phyloP scores from a whole-genome alignment of 495 filamentous ascomycete genomes.

The Neurospora tetraspora region DNA sequence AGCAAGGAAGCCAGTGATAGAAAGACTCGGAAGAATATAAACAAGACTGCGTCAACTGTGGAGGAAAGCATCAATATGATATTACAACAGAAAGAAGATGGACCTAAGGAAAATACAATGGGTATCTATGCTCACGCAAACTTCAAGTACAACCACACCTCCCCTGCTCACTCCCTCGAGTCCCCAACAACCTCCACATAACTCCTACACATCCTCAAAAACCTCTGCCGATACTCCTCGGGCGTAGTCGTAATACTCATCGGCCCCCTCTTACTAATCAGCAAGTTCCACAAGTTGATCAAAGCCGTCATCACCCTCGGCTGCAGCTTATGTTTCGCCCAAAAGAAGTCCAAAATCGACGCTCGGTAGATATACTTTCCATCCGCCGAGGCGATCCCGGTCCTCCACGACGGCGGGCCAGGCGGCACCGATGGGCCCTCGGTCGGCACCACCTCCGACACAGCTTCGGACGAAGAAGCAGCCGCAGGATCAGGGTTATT shows the following conservation, averaged over 20 bases:
- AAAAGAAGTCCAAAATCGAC: slow-evolving; percentile 60
- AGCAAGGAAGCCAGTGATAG: background rate
- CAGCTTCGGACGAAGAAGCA: slow-evolving; percentile 11
- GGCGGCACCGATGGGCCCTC: slow-evolving; percentile 23
- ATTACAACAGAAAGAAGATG: too few species aligned
- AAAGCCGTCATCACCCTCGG: slow-evolving; percentile 52
- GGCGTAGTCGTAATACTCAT: slow-evolving; percentile 65
- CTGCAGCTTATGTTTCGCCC: slow-evolving; percentile 56
- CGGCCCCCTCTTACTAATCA: slow-evolving; percentile 42
- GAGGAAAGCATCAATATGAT: too few species aligned
- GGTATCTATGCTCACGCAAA: background rate
- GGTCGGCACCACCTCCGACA: slow-evolving; percentile 10
- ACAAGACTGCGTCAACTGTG: too few species aligned
- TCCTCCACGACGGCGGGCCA: slow-evolving; percentile 40
- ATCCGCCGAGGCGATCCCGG: slow-evolving; percentile 46
- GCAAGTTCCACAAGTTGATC: slow-evolving; percentile 49
- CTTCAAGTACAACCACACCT: background rate
- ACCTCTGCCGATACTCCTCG: slow-evolving; percentile 54
- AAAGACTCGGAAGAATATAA: too few species aligned
- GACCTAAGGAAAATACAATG: background rate
- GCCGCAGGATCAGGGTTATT: background rate
- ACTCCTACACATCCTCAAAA: slow-evolving; percentile 49
- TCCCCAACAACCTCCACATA: slow-evolving; percentile 42
- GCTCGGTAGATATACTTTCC: slow-evolving; percentile 54
- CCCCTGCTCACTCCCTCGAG: background rate